Evolutionary conservation across 2,329 filamentous ascomycete species (phyloP), one percentile per base, ranked within the genome.

Genomic region (Diatrype stigma): DNA sequence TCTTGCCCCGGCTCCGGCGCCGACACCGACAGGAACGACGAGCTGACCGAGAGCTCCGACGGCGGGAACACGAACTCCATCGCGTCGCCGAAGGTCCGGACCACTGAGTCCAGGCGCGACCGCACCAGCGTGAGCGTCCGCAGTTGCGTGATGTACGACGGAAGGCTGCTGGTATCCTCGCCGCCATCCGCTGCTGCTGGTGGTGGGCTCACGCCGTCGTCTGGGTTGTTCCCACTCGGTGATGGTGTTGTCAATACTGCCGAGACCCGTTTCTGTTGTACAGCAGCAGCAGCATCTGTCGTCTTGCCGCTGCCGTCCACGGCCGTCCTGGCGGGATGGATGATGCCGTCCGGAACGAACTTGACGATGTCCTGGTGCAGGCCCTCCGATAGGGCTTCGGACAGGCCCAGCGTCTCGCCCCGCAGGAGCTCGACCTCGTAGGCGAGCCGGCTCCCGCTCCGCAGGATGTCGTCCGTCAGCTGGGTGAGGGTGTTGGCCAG

Each of bases 21-120:
- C 0, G 92, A 96, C 12, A 96, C 90, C 6, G 90, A 95, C 45
- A 96, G 84, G 63, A 96, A 91, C 0, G 89, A 91, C 1, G 90
- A 93, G 44, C 86, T 82, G 51, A 95, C 82, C 0, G 89, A 93
- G 12, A 92, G 72, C 65, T 96, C 91, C 0, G 89, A 95, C 0
- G 93, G 92, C 1, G 93, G 90, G 46, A 96, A 84, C 1, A 90
- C 87, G 79, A 96, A 97, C 60, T 95, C 87, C 89, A 97, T 96
- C 30, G 94, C 93, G 61, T 95, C 87, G 38, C 92, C 93, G 67
- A 99, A 99, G 1, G 86, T 87, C 67, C 89, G 88, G 63, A 97
- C 91, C 22, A 97, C 92, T 1, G 85, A 81, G 57, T 97, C 92
- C 16, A 99, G 79, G n/a, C 91, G 87, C 2, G 82, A 74, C 47